Base-by-base conservation (phyloP, 495 filamentous ascomycete genomes). In the Talaromyces stipitatus region DNA sequence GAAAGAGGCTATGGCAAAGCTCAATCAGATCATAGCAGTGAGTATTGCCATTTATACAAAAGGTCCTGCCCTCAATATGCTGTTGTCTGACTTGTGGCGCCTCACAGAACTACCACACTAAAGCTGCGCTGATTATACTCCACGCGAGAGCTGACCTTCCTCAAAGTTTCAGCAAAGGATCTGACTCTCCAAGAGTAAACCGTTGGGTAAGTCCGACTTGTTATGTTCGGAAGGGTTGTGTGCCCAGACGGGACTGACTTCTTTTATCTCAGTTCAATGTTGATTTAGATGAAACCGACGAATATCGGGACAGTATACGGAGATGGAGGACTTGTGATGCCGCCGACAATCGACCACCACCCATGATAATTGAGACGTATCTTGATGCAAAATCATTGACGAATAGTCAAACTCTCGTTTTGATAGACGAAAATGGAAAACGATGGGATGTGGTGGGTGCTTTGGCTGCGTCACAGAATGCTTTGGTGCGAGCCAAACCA, bases 11-110 rank as follows among this genome's bases (percentile, higher is more conserved):
- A 67, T 89, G 64, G 79, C 79, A 64, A 92, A 91, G 68, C 74
- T 95, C 59, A 91, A 90, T 64, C 91, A 96, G 76, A 89, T 96
- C 61, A 85, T 96, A 61, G 87, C 92, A 80, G 91, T 94, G 79
- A 45, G 81, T 66, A 32, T 32, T 30, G 28, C 3, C 47, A 4
- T 3, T 8, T 29, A 6, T 23, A 12, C 20, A 18, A 16, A 36
- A 14, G 32, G 24, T 48, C 12, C 18, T 26, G 22, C 3, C 24
- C 24, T 14, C 2, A 14, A 18, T 48, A 14, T 6, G 12, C 24
- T 12, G 14, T 48, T 26, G 5, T 33, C 45, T 48, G 24, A 45
- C 36, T 16, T 10, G 12, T 6, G 2, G n/a, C 11, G 9, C 36
- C 14, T 58, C 30, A 24, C 69, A 97, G 90, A 95, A 95, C 66